Evolutionary conservation across 1,284 basidiomycete species (phyloP), one percentile per base, ranked within the genome.

Genomic region (Bondarzewia mesenterica): DNA sequence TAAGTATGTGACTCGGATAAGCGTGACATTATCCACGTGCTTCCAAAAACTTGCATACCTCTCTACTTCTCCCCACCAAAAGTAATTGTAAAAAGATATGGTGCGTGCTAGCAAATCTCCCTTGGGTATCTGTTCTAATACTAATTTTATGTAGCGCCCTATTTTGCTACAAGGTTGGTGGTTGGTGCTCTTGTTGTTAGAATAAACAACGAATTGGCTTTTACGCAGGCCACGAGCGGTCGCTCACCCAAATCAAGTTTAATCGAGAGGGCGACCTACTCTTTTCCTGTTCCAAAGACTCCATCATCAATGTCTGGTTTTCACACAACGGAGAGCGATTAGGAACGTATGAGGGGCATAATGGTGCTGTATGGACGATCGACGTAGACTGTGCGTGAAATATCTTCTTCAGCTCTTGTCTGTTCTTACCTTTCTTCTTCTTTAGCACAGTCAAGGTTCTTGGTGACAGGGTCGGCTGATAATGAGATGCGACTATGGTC

Each of bases 251-350:
- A 71, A 87, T 93, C 76, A 90, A 89, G 71, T 92, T 94, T 78
- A 99, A 99, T 75, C 71, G 76, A 50, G 95, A 99, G 65, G 95
- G 95, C 56, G 95, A 99, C 68, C 75, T 99, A 12, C 78, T 99
- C 49, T 98, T 99, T 70, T 88, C 93, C 23, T 91, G 87, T 61
- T 94, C 93, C 60, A 99, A 99, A 77, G 95, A 99, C 67, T 80
- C 88, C 60, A 68, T 91, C 59, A 91, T 98, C 68, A 98, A 97
- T 63, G 93, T 91, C 44, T 97, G 94, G 93, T 98, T 84, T 70
- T 89, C 94, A n/a, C 92, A 96, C 62, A 99, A 99, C 63, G 96
- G 96, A 56, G 95, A 99, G 74, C 78, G 96, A 52, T 70, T 99
- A 60, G 96, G 95, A 43, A 99, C 96, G 49, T 98, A 97, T 66